Conservation (phyloP, 768 basidiomycete genomes). For the Suillus placidus region DNA sequence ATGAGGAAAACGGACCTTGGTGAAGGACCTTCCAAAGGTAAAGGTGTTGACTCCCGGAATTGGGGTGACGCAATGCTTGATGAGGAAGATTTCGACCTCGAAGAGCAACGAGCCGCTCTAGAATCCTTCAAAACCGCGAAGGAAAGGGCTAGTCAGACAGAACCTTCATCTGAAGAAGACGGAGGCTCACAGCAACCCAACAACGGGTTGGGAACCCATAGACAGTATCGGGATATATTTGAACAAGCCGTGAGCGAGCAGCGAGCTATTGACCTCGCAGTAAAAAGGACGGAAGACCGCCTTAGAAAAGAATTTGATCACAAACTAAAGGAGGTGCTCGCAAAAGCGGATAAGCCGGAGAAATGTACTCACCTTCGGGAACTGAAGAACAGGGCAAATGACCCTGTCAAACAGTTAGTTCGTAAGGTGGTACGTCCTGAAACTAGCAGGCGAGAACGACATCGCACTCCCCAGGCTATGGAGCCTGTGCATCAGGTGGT, state of each 20-base stretch:
- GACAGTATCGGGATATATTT: too few species aligned
- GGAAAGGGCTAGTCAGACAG: neutral
- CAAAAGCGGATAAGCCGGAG: too few species aligned
- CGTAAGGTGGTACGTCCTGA: neutral
- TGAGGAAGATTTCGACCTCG: neutral
- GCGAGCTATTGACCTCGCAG: too few species aligned
- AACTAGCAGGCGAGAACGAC: neutral
- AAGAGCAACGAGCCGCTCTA: neutral
- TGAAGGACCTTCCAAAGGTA: neutral
- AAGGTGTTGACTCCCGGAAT: neutral
- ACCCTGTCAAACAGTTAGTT: neutral
- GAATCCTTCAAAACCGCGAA: neutral
- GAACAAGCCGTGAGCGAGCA: too few species aligned
- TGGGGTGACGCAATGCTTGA: neutral
- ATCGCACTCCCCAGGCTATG: neutral
- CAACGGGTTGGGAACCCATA: too few species aligned
- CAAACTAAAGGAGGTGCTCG: too few species aligned
- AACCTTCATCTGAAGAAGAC: neutral
- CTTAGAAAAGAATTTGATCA: too few species aligned
- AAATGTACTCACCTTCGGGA: too few species aligned
- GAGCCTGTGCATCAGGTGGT: neutral
- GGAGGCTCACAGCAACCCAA: too few species aligned
- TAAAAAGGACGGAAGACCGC: too few species aligned
- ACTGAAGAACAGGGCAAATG: too few species aligned
- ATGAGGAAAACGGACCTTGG: too few species aligned